Evolutionary conservation across 108 stramenopile genomes (phyloP).

Genomic region (Hondaea fermentalgiana): DNA sequence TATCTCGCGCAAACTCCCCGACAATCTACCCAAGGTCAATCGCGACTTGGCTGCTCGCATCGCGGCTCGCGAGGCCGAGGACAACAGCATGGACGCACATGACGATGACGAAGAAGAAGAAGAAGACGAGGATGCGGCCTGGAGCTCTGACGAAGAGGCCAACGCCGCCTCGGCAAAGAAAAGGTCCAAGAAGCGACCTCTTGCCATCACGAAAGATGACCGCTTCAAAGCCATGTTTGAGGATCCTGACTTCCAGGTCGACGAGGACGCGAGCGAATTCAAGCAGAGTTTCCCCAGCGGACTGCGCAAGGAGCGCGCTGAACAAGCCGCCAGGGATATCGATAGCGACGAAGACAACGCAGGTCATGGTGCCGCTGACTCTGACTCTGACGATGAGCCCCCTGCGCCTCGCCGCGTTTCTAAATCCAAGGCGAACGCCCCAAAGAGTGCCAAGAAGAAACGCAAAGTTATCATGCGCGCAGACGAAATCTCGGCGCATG

Average conservation of each 20-base stretch:
- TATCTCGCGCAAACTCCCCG: neutral
- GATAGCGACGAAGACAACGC: conserved; percentile 60
- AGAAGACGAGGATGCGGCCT: conserved; percentile 54
- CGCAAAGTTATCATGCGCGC: neutral
- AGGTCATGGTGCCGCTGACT: conserved; percentile 31
- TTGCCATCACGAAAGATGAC: conserved; percentile 64
- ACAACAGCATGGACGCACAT: neutral
- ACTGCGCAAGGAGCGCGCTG: conserved; percentile 42
- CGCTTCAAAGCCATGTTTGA: conserved; percentile 85
- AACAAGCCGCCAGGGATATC: conserved; percentile 46
- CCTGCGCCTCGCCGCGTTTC: neutral
- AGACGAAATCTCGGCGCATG: no score
- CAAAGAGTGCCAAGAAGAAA: neutral
- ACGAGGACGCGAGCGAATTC: conserved; percentile 83
- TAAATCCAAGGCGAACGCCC: neutral
- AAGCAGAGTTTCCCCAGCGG: conserved; percentile 87
- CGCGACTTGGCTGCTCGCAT: conserved; percentile 71
- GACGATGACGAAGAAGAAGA: neutral
- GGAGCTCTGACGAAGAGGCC: conserved; percentile 66
- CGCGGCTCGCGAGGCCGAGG: conserved; percentile 40
- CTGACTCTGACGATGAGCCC: conserved; percentile 20
- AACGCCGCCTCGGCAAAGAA: conserved; percentile 52
- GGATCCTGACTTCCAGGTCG: conserved; percentile 85
- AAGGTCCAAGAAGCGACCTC: conserved; percentile 55
- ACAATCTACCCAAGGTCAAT: conserved; percentile 52